Conservation (phyloP, 1,139 yeast genomes). For the Candida tunisiensis region DNA sequence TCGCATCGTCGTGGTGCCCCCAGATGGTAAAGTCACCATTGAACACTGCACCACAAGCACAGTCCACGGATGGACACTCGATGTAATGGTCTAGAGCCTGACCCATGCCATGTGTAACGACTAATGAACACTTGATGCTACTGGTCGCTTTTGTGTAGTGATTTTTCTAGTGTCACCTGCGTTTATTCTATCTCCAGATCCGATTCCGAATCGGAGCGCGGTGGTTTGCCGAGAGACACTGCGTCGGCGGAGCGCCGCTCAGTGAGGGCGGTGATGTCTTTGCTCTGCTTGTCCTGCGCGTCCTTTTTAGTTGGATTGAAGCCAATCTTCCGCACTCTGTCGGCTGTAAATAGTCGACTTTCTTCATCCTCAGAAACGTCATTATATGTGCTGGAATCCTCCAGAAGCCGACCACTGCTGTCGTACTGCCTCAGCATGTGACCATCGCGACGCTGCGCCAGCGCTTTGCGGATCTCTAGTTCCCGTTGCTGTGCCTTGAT, state of each 20-base stretch:
- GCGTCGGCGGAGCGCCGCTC: no score
- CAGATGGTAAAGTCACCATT: conserved; percentile 9
- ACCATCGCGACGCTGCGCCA: conserved; percentile 16
- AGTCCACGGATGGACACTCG: not conserved
- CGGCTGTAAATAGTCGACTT: conserved; percentile 11
- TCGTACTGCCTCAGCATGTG: conserved; percentile 12
- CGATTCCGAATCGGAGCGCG: no score
- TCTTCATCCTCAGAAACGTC: conserved; percentile 15
- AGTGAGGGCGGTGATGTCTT: no score
- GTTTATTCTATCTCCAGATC: no score
- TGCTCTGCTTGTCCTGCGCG: not conserved
- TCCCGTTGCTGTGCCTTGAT: conserved; percentile 6
- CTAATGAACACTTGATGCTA: no score
- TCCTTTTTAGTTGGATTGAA: conserved; percentile 15
- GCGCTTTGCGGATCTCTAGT: conserved; percentile 11
- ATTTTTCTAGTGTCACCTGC: no score
- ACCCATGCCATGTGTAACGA: no score
- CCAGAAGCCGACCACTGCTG: conserved; percentile 12
- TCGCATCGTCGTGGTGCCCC: conserved; percentile 10
- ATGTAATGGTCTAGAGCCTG: not conserved
- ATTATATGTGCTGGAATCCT: conserved; percentile 17
- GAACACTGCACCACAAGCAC: not conserved
- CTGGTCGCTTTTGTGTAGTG: no score
- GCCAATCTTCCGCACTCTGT: conserved; percentile 16
- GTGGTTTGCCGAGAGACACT: no score